A percentile compares a stretch with the other conserved stretches of the same genome.
phyloP scores from a whole-genome alignment of 2,329 filamentous ascomycete genomes.

The Fusarium bulbicola region DNA sequence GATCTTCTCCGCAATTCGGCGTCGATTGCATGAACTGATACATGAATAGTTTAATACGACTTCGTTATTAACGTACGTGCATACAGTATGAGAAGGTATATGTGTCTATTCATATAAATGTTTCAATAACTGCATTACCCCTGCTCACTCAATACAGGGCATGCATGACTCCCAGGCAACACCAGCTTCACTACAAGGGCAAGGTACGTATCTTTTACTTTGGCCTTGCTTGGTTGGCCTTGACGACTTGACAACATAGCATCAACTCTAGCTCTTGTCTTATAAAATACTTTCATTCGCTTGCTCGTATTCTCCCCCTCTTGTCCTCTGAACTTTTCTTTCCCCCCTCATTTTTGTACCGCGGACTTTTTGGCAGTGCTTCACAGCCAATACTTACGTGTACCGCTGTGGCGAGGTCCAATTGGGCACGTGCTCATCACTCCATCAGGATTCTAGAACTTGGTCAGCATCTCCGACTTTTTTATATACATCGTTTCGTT shows the following conservation, averaged over 20 bases:
- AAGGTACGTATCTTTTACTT: conserved; percentile 17
- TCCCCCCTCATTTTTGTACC: background rate
- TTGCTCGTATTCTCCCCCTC: background rate
- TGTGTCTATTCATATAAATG: background rate
- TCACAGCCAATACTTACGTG: conserved; percentile 16
- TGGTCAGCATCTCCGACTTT: conserved; percentile 12
- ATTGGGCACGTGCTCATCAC: conserved; percentile 29
- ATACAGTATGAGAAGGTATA: background rate
- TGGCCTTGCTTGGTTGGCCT: conserved; percentile 25
- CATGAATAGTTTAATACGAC: background rate
- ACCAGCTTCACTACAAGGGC: background rate
- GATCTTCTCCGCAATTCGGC: conserved; percentile 26
- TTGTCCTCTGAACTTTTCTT: background rate
- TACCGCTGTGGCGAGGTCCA: conserved; percentile 27
- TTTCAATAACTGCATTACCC: background rate
- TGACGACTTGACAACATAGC: conserved; percentile 24
- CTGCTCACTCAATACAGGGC: conserved; percentile 11
- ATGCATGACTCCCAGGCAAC: conserved; percentile 18
- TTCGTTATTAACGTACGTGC: background rate
- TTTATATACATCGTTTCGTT: background rate
- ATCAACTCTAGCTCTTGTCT: background rate
- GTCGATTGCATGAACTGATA: conserved; percentile 26
- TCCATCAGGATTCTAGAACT: conserved; percentile 12
- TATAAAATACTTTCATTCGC: background rate
- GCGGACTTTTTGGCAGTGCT: background rate